Evolutionary conservation across 2,329 filamentous ascomycete species (phyloP), one percentile per base, ranked within the genome.

Genomic region (Cladosporium velox): DNA sequence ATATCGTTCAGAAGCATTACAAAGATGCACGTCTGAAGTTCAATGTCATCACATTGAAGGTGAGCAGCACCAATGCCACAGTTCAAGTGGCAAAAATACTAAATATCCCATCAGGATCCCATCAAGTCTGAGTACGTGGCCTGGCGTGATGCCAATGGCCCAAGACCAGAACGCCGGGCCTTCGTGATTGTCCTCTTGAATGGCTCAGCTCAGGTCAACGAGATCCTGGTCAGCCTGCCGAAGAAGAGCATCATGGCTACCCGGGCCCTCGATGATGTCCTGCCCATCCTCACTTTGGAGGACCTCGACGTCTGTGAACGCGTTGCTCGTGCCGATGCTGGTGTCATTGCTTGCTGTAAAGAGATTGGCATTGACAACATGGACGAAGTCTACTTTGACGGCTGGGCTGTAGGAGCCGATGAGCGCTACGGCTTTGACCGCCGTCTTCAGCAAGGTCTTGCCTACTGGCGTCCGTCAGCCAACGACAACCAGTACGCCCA

Each of bases 121-220:
- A 73, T 72, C 64, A 68, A 72, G 14, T 59, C 77, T 69, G 77
- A 77, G 34, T 78, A 78, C 69, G 76, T 77, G 68, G 77, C 75
- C 69, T 75, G 75, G 14, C 65, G 72, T 26, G 67, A 68, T 18
- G 73, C 74, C 3, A 67, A 67, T n/a, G 72, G 71, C 2, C 73
- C 75, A n/a, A 69, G 71, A 24, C 76, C 76, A 5, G 73, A 74
- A 26, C 74, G 76, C 51, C 73, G 73, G 5, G 75, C 80, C 14
- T 84, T 84, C 47, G 80, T 81, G 68, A 84, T 85, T 61, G 76
- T 85, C 64, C 76, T 85, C 26, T 79, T 83, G 67, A 73, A 74
- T 69, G 80, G 75, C 67, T 74, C 67, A 75, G 52, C 49, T 52
- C 64, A 66, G 26, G 64, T 66, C 58, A 61, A 55, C 49, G 64